phyloP scores from a whole-genome alignment of 225 moss, liverwort and hornwort genomes.

The Lunularia cruciata region DNA sequence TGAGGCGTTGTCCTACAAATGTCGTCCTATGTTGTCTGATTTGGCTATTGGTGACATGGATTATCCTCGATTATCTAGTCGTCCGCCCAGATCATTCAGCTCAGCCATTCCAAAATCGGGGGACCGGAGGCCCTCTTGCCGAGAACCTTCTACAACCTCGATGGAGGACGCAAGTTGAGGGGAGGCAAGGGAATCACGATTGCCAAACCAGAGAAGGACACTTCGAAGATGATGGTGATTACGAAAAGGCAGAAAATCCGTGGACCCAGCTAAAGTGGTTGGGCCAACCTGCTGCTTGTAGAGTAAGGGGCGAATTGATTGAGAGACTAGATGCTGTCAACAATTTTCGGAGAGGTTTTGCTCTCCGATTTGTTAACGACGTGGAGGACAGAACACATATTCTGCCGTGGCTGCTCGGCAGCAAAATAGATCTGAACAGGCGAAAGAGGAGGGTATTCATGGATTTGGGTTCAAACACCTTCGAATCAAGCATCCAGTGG shows the following conservation, averaged over 20 bases:
- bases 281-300: slow-evolving; percentile 66
- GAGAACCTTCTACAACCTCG: neutral
- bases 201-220: slow-evolving; percentile 36
- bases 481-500: slow-evolving; percentile 81
- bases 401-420: slow-evolving; percentile 81
- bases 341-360: slow-evolving; percentile 81
- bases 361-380: slow-evolving; percentile 52
- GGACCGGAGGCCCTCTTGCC: neutral
- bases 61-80: slow-evolving; percentile 12
- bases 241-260: slow-evolving; percentile 11
- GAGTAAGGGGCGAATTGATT: slow-evolving; percentile 70
- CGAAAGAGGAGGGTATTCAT: slow-evolving; percentile 66
- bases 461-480: slow-evolving; percentile 78
- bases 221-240: slow-evolving; percentile 28
- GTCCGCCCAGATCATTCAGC: neutral
- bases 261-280: slow-evolving; percentile 87
- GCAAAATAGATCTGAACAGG: slow-evolving; percentile 59
- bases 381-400: slow-evolving; percentile 83
- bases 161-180: slow-evolving; percentile 17
- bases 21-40: slow-evolving; percentile 14
- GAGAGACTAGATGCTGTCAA: slow-evolving; percentile 63
- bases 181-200: neutral
- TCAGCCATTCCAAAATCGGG: neutral
- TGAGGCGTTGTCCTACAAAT: slow-evolving; percentile 14
- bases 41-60: slow-evolving; percentile 30